A percentile compares a stretch with the other conserved stretches of the same genome.
phyloP scores from a whole-genome alignment of 2,329 filamentous ascomycete genomes.

The Pseudocercospora fuligena region DNA sequence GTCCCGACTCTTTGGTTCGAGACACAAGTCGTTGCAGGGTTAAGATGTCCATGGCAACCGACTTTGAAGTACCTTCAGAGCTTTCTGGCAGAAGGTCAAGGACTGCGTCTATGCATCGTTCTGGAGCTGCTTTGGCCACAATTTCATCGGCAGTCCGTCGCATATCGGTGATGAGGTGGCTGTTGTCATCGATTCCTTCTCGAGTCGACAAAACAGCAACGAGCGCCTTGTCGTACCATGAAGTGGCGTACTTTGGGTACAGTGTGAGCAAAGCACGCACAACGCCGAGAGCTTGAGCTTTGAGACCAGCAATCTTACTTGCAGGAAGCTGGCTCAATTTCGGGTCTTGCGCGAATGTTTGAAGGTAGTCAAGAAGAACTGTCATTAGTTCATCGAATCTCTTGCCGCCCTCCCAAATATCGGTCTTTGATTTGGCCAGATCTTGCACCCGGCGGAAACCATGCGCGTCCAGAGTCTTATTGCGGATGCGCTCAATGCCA shows the following conservation, averaged over 20 bases:
- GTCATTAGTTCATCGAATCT: slow-evolving; percentile 71
- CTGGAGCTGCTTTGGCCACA: slow-evolving; percentile 65
- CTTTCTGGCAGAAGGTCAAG: slow-evolving; percentile 44
- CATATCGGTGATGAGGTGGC: slow-evolving; percentile 74
- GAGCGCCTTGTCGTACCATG: slow-evolving; percentile 70
- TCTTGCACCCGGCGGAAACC: slow-evolving; percentile 80
- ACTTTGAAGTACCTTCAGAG: slow-evolving; percentile 50
- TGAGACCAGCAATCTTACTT: slow-evolving; percentile 62
- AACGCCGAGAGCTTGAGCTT: slow-evolving; percentile 73
- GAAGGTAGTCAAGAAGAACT: slow-evolving; percentile 73
- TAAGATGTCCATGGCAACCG: slow-evolving; percentile 59
- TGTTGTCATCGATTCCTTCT: slow-evolving; percentile 63
- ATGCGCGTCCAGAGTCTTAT: slow-evolving; percentile 75
- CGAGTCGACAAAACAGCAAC: slow-evolving; percentile 70
- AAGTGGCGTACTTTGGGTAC: slow-evolving; percentile 67
- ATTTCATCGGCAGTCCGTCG: slow-evolving; percentile 76
- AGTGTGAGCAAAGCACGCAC: slow-evolving; percentile 74
- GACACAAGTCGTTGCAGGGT: slow-evolving; percentile 66
- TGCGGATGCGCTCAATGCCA: slow-evolving; percentile 73
- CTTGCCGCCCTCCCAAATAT: slow-evolving; percentile 68
- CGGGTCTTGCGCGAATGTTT: slow-evolving; percentile 55
- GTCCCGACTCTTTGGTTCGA: slow-evolving; percentile 29
- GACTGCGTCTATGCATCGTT: slow-evolving; percentile 48
- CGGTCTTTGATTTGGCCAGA: slow-evolving; percentile 68
- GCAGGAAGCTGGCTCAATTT: slow-evolving; percentile 35